Conservation (phyloP, 176 grass and related monocot species). For the Oryza punctata region DNA sequence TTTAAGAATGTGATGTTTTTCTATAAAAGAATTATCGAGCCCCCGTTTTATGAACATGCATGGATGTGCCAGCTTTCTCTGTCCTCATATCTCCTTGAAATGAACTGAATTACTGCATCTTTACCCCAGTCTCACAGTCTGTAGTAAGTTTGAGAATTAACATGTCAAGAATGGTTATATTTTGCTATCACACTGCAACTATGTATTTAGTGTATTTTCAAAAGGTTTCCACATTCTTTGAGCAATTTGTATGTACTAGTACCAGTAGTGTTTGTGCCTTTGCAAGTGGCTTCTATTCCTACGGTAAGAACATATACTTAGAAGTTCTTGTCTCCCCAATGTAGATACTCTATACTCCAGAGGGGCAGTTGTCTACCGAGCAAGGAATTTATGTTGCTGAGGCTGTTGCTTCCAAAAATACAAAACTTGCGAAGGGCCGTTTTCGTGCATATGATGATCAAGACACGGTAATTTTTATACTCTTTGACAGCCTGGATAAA, state of each 20-base stretch:
- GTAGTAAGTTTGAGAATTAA: not conserved
- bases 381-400: conserved; percentile 94
- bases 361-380: conserved; percentile 79
- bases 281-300: conserved; percentile 26
- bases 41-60: conserved; percentile 6
- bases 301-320: conserved; percentile 15
- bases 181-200: not conserved
- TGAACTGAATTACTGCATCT: conserved; percentile 14
- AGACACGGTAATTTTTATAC: conserved; percentile 60
- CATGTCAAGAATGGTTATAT: not conserved
- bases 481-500: conserved; percentile 17
- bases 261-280: conserved; percentile 33
- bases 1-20: conserved; percentile 35
- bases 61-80: not conserved
- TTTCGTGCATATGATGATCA: conserved; percentile 80
- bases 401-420: conserved; percentile 75
- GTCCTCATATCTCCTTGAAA: not conserved
- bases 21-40: not conserved
- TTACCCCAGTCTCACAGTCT: not conserved
- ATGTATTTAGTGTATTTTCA: conserved; percentile 2
- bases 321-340: conserved; percentile 30
- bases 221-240: conserved; percentile 6
- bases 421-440: conserved; percentile 85
- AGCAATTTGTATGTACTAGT: conserved; percentile 11
- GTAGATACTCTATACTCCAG: conserved; percentile 90